Conservation (phyloP, 176 grass and related monocot genomes). For the Aegilops sharonensis region DNA sequence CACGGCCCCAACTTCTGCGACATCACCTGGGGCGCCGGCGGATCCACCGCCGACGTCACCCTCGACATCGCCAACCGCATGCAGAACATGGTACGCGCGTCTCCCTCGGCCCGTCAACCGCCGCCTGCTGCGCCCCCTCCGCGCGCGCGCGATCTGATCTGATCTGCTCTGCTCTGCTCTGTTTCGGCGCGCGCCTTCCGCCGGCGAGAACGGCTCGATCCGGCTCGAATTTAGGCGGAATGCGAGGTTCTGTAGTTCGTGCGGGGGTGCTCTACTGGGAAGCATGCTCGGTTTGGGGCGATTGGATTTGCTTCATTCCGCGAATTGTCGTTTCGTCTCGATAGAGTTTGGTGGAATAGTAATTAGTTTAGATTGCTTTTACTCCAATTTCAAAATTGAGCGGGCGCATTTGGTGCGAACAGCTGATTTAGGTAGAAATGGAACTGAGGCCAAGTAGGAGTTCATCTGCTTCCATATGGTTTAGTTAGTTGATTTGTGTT, state of each 20-base stretch:
- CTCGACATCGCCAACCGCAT: slow-evolving; percentile 83
- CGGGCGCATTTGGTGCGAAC: neutral
- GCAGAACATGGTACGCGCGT: slow-evolving; percentile 74
- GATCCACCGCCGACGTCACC: slow-evolving; percentile 89
- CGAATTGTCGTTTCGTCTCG: neutral
- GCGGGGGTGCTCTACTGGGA: neutral
- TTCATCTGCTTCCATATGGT: neutral
- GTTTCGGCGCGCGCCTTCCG: neutral
- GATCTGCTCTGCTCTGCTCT: neutral
- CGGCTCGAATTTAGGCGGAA: neutral
- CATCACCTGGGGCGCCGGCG: slow-evolving; percentile 94
- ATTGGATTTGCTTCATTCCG: neutral
- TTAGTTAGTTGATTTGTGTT: neutral
- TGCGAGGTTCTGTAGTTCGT: neutral
- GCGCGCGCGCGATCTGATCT: slow-evolving; percentile 35
- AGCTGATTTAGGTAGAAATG: neutral
- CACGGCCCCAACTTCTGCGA: slow-evolving; percentile 85
- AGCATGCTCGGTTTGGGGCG: neutral
- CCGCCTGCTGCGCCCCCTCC: neutral
- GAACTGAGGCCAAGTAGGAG: neutral
- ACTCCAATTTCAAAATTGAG: neutral
- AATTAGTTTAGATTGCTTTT: neutral
- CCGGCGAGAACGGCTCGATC: neutral
- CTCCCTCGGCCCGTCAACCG: neutral
- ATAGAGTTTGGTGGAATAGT: neutral